Base-by-base conservation (phyloP, 1,284 basidiomycete genomes). In the Rhizoctonia solani region DNA sequence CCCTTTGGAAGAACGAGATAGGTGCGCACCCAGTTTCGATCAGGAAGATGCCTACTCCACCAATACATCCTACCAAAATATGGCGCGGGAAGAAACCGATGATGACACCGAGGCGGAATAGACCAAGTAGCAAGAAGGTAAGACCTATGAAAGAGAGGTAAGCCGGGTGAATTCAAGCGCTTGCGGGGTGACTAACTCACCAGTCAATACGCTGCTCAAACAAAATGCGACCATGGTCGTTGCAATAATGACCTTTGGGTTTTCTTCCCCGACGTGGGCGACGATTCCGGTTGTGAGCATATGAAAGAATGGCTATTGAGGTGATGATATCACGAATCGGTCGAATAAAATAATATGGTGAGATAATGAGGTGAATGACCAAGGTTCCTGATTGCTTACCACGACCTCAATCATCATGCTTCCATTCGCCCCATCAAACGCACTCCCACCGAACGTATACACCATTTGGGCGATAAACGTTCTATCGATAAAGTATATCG, bases 401-500 rank as follows among this genome's bases (percentile, higher is more conserved):
- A 97, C 93, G 11, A 95, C 93, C 77, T 98, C 95, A 71, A 98
- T 98, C 94, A 98, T 97, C 95, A 98, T 98, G 65, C 92, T 95
- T 8, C 95, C 95, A 78, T 97, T 98, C 0, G 89, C 93, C 52
- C 90, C 89, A 11, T 83, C 83, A 77, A 98, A 98, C 42, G 90
- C 90, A 71, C 91, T 94, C 0, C 92, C 95, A 1, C 95, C 94
- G 13, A 87, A 79, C 0, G 92, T 90, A 76, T 93, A 98, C 1
- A 90, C 84, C 19, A 98, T 79, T 76, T 99, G 96, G 0, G 93
- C 82, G 37, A 97, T 77, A 67, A 96, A 81, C 59, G 87, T 86
- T 1, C 83, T 85, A 66, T 68, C 13, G 78, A 73, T 32, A 4
- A 23, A 46, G 6, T 8, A 30, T 30, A 30, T 53, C 52, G 34